Conservation (phyloP, 78 protist species). For the Dictyostelium citrinum region DNA sequence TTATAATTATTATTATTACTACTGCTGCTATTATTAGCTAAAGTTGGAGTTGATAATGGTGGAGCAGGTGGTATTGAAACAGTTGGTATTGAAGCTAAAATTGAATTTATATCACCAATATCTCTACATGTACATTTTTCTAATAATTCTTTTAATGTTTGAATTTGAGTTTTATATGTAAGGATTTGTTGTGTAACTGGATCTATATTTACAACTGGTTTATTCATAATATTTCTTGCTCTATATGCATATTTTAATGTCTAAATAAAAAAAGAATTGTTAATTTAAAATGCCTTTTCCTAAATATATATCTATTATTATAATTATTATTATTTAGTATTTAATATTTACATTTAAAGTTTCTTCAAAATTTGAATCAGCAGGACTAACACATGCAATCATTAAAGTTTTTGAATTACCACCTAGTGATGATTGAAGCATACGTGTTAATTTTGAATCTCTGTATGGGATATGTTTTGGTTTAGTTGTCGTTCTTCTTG, state of each 20-base stretch:
- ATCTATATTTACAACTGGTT: conserved; percentile 87
- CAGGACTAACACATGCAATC: conserved; percentile 90
- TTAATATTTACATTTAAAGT: conserved; percentile 83
- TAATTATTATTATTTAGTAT: background rate
- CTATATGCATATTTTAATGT: conserved; percentile 91
- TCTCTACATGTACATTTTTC: conserved; percentile 32
- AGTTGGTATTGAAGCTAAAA: background rate
- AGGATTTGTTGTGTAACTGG: conserved; percentile 66
- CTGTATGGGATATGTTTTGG: conserved; percentile 94
- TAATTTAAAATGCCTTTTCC: too few relatives aligned
- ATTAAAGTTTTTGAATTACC: conserved; percentile 96
- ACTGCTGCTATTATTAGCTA: background rate
- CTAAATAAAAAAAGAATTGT: background rate
- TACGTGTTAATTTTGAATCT: conserved; percentile 97
- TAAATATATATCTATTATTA: too few relatives aligned
- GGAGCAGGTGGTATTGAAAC: background rate
- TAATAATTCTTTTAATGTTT: conserved; percentile 39
- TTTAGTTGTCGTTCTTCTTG: background rate
- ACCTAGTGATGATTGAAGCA: conserved; percentile 97
- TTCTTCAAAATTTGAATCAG: conserved; percentile 87
- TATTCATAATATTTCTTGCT: conserved; percentile 91
- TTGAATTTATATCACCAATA: background rate
- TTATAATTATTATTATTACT: background rate
- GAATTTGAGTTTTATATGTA: conserved; percentile 37
- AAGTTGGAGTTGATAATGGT: background rate